phyloP scores from a whole-genome alignment of 352 stramenopile species.

The Hyaloperonospora brassicae region DNA sequence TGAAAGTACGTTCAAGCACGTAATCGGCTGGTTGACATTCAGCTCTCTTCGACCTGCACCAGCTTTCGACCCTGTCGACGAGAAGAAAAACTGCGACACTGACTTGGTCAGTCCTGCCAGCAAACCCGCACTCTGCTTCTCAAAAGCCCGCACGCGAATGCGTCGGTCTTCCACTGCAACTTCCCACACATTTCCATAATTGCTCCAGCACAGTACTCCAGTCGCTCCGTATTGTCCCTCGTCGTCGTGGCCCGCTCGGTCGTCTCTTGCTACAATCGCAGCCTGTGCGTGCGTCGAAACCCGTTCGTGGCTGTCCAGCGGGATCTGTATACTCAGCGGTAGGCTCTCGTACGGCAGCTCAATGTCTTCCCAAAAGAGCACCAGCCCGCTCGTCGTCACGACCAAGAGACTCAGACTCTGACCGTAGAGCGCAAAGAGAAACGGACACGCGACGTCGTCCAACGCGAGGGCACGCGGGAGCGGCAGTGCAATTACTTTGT shows the following conservation, averaged over 20 bases:
- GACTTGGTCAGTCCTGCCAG: conserved; percentile 64
- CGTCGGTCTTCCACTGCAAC: conserved; percentile 69
- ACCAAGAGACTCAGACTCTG: conserved; percentile 64
- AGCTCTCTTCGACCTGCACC: conserved; percentile 27
- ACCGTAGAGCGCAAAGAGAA: conserved; percentile 59
- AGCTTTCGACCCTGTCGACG: conserved; percentile 25
- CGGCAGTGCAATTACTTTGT: conserved; percentile 38
- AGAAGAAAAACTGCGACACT: conserved; percentile 75
- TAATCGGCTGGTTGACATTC: conserved; percentile 46
- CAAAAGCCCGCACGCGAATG: conserved; percentile 66
- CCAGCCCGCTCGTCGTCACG: conserved; percentile 47
- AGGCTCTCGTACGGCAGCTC: conserved; percentile 70
- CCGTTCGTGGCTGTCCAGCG: conserved; percentile 39
- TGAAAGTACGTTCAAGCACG: conserved; percentile 44
- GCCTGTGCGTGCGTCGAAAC: conserved; percentile 44
- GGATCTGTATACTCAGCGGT: conserved; percentile 72
- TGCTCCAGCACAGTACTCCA: conserved; percentile 75
- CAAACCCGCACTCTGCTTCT: conserved; percentile 59
- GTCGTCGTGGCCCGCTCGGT: conserved; percentile 6
- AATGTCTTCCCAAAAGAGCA: conserved; percentile 81
- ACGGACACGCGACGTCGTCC: conserved; percentile 47
- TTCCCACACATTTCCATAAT: conserved; percentile 71
- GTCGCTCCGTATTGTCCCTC: conserved; percentile 25
- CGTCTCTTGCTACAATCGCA: conserved; percentile 6
- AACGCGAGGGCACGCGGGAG: conserved; percentile 48